Evolutionary conservation across 495 filamentous ascomycete species (phyloP).

Genomic region (Trichoderma orchidacearum): DNA sequence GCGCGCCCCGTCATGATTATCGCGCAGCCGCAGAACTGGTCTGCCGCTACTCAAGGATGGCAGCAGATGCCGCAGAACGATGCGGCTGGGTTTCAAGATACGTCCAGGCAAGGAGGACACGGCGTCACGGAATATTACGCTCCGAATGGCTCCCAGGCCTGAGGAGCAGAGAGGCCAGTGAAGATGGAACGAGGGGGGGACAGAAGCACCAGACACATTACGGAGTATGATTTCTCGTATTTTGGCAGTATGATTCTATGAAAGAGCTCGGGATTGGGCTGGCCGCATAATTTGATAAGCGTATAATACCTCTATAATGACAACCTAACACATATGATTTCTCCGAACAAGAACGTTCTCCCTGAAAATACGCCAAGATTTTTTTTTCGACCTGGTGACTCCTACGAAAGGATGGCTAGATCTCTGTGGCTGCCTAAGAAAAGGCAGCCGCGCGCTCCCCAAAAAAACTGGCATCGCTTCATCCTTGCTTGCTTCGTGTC

Average conservation of each 20-base stretch:
- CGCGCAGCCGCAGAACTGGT: constrained; percentile 1
- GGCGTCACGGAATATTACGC: not conserved
- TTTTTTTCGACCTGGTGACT: not conserved
- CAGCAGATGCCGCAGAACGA: not conserved
- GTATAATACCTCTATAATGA: not conserved
- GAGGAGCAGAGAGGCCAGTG: not conserved
- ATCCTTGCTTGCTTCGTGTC: no score
- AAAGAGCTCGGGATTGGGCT: not conserved
- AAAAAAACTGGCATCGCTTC: no score
- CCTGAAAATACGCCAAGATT: not conserved
- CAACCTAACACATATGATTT: not conserved
- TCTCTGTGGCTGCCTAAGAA: no score
- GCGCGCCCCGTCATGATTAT: constrained; percentile 9
- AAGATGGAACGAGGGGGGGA: not conserved
- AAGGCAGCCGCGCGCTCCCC: no score
- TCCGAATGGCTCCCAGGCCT: not conserved
- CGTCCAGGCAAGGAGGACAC: not conserved
- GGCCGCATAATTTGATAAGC: not conserved
- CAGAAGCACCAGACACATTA: not conserved
- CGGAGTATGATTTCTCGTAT: not conserved
- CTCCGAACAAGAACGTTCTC: not conserved
- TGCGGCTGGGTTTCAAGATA: not conserved
- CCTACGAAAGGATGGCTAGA: no score
- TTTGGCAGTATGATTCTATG: not conserved
- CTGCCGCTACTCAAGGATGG: not conserved